phyloP scores from a whole-genome alignment of 1,139 yeast genomes.

The Yamadazyma siamensis region DNA sequence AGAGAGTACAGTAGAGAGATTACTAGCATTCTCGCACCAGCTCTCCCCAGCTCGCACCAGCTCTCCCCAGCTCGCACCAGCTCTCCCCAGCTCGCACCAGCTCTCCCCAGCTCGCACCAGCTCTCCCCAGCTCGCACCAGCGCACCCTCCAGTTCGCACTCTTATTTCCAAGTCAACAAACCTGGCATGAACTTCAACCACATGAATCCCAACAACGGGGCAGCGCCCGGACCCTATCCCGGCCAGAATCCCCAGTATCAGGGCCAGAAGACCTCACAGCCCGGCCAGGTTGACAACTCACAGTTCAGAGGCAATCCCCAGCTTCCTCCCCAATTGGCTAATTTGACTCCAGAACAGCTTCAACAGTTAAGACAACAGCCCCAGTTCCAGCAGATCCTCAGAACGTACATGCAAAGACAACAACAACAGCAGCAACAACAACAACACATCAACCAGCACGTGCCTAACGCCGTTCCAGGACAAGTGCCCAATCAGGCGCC shows the following conservation, averaged over 20 bases:
- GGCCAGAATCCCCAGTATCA: slow-evolving; percentile 1
- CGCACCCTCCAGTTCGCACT: neutral
- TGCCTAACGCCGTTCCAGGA: neutral
- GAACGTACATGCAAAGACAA: slow-evolving; percentile 37
- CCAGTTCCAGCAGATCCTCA: slow-evolving; percentile 40
- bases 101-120: neutral
- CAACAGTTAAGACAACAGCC: slow-evolving; percentile 49
- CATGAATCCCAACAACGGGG: slow-evolving; percentile 11
- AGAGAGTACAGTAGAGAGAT: neutral
- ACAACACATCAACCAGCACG: too few species aligned
- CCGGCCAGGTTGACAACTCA: too few species aligned
- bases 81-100: neutral
- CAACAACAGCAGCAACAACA: slow-evolving; percentile 16
- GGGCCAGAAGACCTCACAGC: slow-evolving; percentile 8
- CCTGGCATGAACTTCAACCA: slow-evolving; percentile 16
- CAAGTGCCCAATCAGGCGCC: slow-evolving; percentile 4
- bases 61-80: neutral
- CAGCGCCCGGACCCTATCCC: slow-evolving; percentile 3
- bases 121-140: neutral
- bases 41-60: neutral
- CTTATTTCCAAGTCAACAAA: neutral
- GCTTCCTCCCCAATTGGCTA: slow-evolving; percentile 39
- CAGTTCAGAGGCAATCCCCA: slow-evolving; percentile 18
- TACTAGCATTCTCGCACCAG: neutral
- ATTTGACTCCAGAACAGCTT: slow-evolving; percentile 43